Evolutionary conservation across 345 rosid genomes (phyloP).

Genomic region (Gossypium arboreum): DNA sequence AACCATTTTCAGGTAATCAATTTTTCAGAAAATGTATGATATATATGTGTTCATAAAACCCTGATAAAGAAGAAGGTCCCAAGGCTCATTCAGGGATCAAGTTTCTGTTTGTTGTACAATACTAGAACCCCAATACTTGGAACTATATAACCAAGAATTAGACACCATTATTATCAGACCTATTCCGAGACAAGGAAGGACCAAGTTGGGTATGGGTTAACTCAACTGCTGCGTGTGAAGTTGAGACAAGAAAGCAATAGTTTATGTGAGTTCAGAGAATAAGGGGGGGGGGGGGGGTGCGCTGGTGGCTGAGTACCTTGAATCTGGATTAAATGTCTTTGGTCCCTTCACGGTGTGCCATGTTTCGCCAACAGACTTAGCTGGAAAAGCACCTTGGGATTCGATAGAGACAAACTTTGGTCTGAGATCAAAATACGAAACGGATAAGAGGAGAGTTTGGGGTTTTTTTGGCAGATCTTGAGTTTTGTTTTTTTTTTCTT

Average conservation of each 20-base stretch:
- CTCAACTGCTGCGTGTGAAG: constrained; percentile 33
- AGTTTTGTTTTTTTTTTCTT: constrained; percentile 22
- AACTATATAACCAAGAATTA: constrained; percentile 23
- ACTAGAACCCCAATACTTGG: constrained; percentile 15
- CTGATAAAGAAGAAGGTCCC: constrained; percentile 14
- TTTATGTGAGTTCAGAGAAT: constrained; percentile 50
- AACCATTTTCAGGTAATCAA: constrained; percentile 36
- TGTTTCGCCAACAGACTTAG: constrained; percentile 39
- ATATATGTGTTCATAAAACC: constrained; percentile 4
- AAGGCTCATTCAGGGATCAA: constrained; percentile 20
- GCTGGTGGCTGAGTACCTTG: constrained; percentile 48
- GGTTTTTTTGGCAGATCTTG: constrained; percentile 34
- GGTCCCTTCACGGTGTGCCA: constrained; percentile 32
- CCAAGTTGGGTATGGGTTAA: constrained; percentile 65
- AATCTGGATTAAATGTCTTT: constrained; percentile 38
- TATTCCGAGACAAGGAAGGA: constrained; percentile 28
- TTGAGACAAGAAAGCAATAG: constrained; percentile 50
- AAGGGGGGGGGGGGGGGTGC: constrained; percentile 22
- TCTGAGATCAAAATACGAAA: constrained; percentile 35
- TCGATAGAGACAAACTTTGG: constrained; percentile 30
- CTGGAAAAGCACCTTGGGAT: constrained; percentile 42
- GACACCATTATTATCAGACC: constrained; percentile 25
- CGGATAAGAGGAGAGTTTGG: constrained; percentile 34
- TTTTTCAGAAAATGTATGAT: not conserved
- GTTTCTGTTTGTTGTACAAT: constrained; percentile 17